Evolutionary conservation across 2,329 filamentous ascomycete species (phyloP), one percentile per base, ranked within the genome.

Genomic region (Ascochyta lentis): DNA sequence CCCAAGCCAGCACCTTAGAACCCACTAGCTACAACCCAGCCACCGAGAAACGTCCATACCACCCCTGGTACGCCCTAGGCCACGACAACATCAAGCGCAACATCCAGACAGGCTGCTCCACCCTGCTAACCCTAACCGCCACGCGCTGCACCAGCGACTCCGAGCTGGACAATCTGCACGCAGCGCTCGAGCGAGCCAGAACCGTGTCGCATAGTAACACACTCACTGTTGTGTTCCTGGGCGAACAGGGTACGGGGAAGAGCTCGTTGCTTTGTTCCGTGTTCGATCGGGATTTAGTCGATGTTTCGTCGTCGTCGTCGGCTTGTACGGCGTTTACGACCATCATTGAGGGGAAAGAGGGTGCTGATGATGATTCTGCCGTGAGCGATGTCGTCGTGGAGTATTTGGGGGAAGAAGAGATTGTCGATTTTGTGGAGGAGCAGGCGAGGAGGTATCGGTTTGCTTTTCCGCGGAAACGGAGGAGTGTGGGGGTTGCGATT

Each of bases 201-300:
- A 43, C 22, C 3, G 26, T 52, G 0, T 53, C 57, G 3, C 27
- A 39, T 0, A 13, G 49, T 12, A 46, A 34, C 5, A 12, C 34
- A 1, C 42, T 45, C n/a, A 29, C 15, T 13, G 6, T 56, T 16
- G 61, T 53, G 7, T 13, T 60, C 23, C 50, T 59, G 6, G 61
- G 63, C 4, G 53, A 62, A 3, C 57, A 66, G 16, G 57, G 57
- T 1, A 39, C 39, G 1, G 63, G 63, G 0, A 64, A 64, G 27
- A 64, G 59, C 26, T 39, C 59, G 1, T 1, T 56, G 1, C 40
- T 60, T 26, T 60, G 59, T 38, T 45, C 50, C 0, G 6, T 61
- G 2, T 15, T 63, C 7, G 47, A 49, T 4, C 56, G 60, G 19
- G 26, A 42, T 1, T 31, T 65, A 5, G 24, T 60, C 1, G 34